These are phyloP conservation scores for Pelargonium nanum DNA, from an alignment of 345 rosid species.

Conservation along the genomic window DNA sequence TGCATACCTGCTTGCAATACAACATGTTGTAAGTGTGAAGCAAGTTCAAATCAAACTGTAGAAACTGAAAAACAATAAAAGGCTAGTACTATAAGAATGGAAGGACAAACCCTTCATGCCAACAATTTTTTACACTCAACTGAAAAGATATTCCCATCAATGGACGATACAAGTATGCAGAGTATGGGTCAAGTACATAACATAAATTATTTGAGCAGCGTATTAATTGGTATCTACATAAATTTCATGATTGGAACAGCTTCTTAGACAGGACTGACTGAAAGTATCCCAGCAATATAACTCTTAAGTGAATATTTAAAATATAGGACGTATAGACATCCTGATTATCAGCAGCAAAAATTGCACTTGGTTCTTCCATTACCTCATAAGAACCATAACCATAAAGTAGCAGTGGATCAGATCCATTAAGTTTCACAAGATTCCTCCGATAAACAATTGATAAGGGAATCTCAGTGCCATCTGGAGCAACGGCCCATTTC, in stretches of 20 bases:
- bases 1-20: slow-evolving; percentile 33
- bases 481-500: slow-evolving; percentile 81
- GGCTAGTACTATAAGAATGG: neutral
- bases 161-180: no score
- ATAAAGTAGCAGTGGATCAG: slow-evolving; percentile 67
- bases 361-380: slow-evolving; percentile 13
- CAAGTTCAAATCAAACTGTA: neutral
- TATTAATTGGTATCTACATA: no score
- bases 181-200: neutral
- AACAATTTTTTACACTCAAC: neutral
- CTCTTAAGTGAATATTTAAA: no score
- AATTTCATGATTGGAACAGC: neutral
- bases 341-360: neutral
- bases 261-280: neutral
- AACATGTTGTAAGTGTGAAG: neutral
- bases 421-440: slow-evolving; percentile 74
- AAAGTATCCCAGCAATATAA: neutral
- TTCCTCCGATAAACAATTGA: slow-evolving; percentile 63
- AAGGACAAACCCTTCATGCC: neutral
- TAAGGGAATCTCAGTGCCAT: slow-evolving; percentile 76
- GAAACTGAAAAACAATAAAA: neutral
- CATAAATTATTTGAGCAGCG: neutral
- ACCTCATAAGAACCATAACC: slow-evolving; percentile 99
- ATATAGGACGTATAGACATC: neutral
- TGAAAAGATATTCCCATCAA: neutral